Evolutionary conservation across 1,139 yeast species (phyloP), one percentile per base, ranked within the genome.

Genomic region (Candida mesenterica): DNA sequence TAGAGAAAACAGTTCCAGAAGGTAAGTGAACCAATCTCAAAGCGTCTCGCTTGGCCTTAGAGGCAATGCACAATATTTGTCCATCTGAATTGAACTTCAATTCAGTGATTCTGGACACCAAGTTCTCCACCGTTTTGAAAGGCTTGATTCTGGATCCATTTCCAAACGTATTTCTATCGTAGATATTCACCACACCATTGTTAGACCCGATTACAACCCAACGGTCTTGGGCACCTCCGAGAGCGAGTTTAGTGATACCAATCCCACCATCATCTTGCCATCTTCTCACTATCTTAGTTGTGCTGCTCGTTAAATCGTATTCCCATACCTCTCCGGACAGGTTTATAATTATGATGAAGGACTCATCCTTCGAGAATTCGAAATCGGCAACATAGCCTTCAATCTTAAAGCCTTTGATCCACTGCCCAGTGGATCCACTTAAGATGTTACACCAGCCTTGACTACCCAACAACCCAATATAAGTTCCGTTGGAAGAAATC

Each of bases 301-400:
- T 13, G 9, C 37, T 34, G 2, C 61, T 54, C 3, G 60, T 61
- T 38, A 83, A 59, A 43, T 76, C 77, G 65, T 87, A 94, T 50
- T 89, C 96, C 95, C 96, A 90, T 2, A 92, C 76, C 43, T 88
- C 95, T 28, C 97, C 97, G n/a, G 77, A 74, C 1, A 81, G 70
- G 53, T 85, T 90, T 15, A 82, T 77, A 17, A 86, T 79, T 12
- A 85, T 61, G 16, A 86, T 56, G 14, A 70, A 55, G 1, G 71
- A 59, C 40, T 79, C 82, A 37, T 82, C 82, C 18, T 48, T 49
- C 23, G 75, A 53, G 73, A 90, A 86, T 31, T 80, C 94, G 51
- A 90, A 78, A 57, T 92, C 98, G 25, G 83, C 75, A 22, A 81
- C 61, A 2, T 82, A 79, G 4, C 96, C 96, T 57, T 92, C 97